Evolutionary conservation across 129 eudicot species (phyloP), one percentile per base, ranked within the genome.

Genomic region (Mikania micrantha): DNA sequence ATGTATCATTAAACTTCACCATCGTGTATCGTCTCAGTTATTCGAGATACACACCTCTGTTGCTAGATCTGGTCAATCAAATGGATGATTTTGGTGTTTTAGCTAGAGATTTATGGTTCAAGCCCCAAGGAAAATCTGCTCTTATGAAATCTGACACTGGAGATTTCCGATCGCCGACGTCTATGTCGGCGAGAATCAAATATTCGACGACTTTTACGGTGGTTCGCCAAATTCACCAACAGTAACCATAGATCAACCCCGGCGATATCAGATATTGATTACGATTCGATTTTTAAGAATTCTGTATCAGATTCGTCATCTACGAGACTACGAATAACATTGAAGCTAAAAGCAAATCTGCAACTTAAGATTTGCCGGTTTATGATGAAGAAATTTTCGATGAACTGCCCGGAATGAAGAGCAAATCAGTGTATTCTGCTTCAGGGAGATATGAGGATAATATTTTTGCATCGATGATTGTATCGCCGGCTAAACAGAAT

Each of bases 361-460:
- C 54, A 13, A 31, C 57, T 66, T 69, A 96, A 17, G 66, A 81
- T 24, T 60, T 61, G 44, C 96, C 96, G 69, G 96, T 88, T 65
- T 92, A 82, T 35, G 96, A 88, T 47, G 98, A 86, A 17, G 98
- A 93, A 64, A 86, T 86, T 31, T 86, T 90, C 56, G 91, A 82
- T 69, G 96, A 88, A 25, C 56, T 88, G 79, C 95, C 95, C 1
- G 97, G 95, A 17, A 35, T 84, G 70, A 86, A 86, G 78, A 84
- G 78, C 50, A 86, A 90, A 67, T 73, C 86, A 13, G 48, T 57
- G 73, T 67, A 80, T 4, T 13, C 81, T 0, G 35, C 77, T 19
- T 53, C 82, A 9, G 78, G 53, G 20, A 77, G 75, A 39, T 78
- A 77, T 19, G 86, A 79, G 1, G 88, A 88, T 38, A 71, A 92